These are phyloP conservation scores for Dichotomopilus funicola DNA, from an alignment of 2,329 filamentous ascomycete genomes.

Conservation along the genomic window DNA sequence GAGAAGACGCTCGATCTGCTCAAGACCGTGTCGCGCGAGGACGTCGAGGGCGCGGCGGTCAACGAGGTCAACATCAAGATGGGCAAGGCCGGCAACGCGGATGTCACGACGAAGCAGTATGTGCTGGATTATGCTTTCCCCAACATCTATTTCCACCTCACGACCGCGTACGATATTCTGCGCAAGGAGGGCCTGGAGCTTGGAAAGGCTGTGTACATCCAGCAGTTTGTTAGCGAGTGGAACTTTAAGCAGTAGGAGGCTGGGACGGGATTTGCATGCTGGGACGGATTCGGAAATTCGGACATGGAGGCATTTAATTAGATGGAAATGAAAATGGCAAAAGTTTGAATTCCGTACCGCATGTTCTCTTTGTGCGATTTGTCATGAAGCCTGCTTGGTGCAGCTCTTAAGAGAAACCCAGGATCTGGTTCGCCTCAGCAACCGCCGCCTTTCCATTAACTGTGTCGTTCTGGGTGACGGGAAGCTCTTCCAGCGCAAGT, in stretches of 20 bases:
- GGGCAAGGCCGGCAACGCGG: slow-evolving; percentile 11
- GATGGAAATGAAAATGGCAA: neutral
- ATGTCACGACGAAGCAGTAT: slow-evolving; percentile 31
- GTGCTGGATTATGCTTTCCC: slow-evolving; percentile 42
- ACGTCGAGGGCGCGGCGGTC: slow-evolving; percentile 24
- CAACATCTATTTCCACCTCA: slow-evolving; percentile 56
- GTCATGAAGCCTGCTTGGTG: neutral
- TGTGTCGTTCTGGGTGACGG: slow-evolving; percentile 22
- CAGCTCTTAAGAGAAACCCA: slow-evolving; percentile 36
- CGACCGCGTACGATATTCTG: slow-evolving; percentile 50
- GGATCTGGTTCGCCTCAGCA: slow-evolving; percentile 36
- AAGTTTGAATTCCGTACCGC: neutral
- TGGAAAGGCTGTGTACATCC: slow-evolving; percentile 51
- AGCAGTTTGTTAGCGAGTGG: slow-evolving; percentile 11
- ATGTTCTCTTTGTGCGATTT: neutral
- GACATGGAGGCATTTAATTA: neutral
- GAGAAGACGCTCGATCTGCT: slow-evolving; percentile 29
- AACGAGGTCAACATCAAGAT: slow-evolving; percentile 21
- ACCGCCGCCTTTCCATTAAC: slow-evolving; percentile 34
- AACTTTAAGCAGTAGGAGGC: neutral
- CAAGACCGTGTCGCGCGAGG: slow-evolving; percentile 22
- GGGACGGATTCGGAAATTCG: neutral
- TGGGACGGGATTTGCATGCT: neutral
- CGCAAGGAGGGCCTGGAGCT: slow-evolving; percentile 50
- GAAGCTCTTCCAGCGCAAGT: slow-evolving; percentile 40